Percentiles rank a stretch among this genome's conserved stretches.
These are phyloP conservation scores for Chlorella variabilis DNA, from an alignment of 163 green algal species.

Conservation along the genomic window DNA sequence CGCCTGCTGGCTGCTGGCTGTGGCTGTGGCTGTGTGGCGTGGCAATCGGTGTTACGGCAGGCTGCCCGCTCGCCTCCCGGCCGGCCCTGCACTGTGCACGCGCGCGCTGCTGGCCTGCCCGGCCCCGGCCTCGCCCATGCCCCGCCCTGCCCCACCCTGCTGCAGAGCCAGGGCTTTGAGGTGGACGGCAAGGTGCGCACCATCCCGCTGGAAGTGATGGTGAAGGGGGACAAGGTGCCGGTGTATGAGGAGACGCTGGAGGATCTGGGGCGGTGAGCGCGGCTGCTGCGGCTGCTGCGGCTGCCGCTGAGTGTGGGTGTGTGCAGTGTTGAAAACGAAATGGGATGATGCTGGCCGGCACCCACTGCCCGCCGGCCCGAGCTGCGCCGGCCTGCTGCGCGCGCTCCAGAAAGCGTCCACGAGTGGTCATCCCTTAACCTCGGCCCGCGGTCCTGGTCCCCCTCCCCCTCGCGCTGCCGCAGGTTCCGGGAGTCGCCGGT, in stretches of 20 bases:
- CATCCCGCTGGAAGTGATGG: constrained; percentile 95
- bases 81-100: background rate
- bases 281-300: background rate
- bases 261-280: constrained; percentile 69
- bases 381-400: too few relatives aligned
- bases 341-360: too few relatives aligned
- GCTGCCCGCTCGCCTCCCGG: too few relatives aligned
- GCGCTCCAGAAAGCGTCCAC: too few relatives aligned
- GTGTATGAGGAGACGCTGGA: constrained; percentile 97
- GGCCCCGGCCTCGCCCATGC: background rate
- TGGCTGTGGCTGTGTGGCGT: background rate
- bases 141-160: background rate
- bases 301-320: too few relatives aligned
- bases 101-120: too few relatives aligned
- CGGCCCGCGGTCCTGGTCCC: too few relatives aligned
- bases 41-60: too few relatives aligned
- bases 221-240: constrained; percentile 89
- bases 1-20: background rate
- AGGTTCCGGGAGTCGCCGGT: constrained; percentile 86
- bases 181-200: constrained; percentile 80
- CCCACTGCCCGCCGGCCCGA: too few relatives aligned
- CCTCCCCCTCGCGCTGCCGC: too few relatives aligned
- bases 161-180: constrained; percentile 80
- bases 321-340: too few relatives aligned
- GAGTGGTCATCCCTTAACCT: background rate